These are phyloP conservation scores for Yamadazyma phyllophila DNA, from an alignment of 805 yeast genomes.

Conservation along the genomic window DNA sequence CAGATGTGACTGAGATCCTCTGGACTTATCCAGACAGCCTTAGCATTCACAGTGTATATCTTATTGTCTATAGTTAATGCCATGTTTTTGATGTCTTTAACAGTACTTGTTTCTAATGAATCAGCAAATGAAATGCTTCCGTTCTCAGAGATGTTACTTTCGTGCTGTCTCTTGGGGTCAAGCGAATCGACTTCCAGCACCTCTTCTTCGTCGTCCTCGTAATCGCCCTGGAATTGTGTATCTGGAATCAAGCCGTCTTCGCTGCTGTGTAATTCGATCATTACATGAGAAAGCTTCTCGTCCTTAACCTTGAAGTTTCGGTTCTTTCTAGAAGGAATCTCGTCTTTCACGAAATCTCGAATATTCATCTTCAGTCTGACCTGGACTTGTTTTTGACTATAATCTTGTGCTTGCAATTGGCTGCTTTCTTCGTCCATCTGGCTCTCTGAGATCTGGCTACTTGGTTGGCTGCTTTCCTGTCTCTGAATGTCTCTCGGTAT, in stretches of 20 bases:
- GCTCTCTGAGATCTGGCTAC: too few species aligned
- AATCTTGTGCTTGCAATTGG: too few species aligned
- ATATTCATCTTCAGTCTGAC: too few species aligned
- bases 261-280: background rate
- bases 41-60: constrained; percentile 19
- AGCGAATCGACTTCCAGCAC: constrained; percentile 2
- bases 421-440: too few species aligned
- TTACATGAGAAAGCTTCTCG: background rate
- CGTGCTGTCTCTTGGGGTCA: background rate
- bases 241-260: constrained; percentile 9
- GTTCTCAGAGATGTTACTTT: background rate
- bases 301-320: background rate
- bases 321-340: too few species aligned
- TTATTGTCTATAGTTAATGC: constrained; percentile 8
- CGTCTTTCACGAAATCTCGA: too few species aligned
- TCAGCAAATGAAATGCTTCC: constrained; percentile 6
- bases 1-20: constrained; percentile 25
- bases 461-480: too few species aligned
- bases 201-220: constrained; percentile 4
- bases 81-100: constrained; percentile 1
- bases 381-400: background rate
- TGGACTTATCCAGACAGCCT: constrained; percentile 25
- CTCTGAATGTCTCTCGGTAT: too few species aligned
- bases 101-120: background rate
- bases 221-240: constrained; percentile 4